Evolutionary conservation across 495 filamentous ascomycete genomes (phyloP), one percentile per base, ranked within the genome.

Genomic region (Talaromyces adpressus): DNA sequence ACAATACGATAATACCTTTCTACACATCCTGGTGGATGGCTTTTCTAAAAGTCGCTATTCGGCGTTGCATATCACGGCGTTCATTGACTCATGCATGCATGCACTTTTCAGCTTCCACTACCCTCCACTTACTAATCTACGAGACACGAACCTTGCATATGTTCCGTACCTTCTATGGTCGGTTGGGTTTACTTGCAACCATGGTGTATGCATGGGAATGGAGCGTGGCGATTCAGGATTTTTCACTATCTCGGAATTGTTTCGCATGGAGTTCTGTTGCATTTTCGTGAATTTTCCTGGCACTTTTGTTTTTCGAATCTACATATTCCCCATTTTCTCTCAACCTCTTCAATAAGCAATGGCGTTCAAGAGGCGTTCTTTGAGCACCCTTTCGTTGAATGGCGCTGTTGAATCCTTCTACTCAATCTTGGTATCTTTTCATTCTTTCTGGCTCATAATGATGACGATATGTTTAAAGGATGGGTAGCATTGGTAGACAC

Each of bases 1-100:
- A 84, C 88, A 36, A 91, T 92, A 65, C 81, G 89, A 64, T 91
- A 75, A n/a, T 22, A 29, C n/a, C 20, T 29, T 41, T 60, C 20
- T n/a, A 41, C 22, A 34, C 20, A 7, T n/a, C 5, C 16, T 27
- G 16, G 22, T 9, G 12, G 4, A 39, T 4, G 20, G 23, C 29
- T 27, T 39, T 32, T 2, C 14, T 7, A n/a, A 51, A 27, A 29
- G n/a, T 64, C 14, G 7, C 51, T 39, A 56, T 29, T 25, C 11
- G 52, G 52, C 20, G 3, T 20, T 25, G 51, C 51, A 54, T 54
- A 56, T 29, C 52, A 56, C 52, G 52, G 52, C 27, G 52, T 56
- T 56, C 1, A 56, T 27, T 56, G 52, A 29, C 23, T 56, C 23
- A 56, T 56, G 11, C 52, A 56, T 56, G 11, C 52, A 25, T 27